Percentiles rank a stretch among this genome's conserved stretches.
Conservation (phyloP, 768 basidiomycete species). For the Favolaschia claudopus region DNA sequence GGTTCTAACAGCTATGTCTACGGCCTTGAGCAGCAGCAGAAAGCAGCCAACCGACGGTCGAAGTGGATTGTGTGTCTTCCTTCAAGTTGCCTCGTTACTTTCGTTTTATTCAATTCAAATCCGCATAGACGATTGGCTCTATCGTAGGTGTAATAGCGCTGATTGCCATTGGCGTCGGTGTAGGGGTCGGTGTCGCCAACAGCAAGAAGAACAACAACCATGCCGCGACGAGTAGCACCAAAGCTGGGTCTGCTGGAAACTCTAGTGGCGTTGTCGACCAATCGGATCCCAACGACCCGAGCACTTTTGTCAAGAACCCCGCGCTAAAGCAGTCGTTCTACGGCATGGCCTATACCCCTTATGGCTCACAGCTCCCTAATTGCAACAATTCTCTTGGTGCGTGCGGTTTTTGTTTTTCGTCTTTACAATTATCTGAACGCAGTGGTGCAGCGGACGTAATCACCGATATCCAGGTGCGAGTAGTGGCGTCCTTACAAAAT, state of each 20-base stretch:
- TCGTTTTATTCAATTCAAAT: not conserved
- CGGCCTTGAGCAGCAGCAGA: not conserved
- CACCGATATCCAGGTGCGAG: constrained; percentile 70
- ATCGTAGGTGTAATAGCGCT: constrained; percentile 56
- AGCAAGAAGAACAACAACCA: constrained; percentile 48
- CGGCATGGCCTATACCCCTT: constrained; percentile 88
- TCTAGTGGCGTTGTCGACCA: constrained; percentile 36
- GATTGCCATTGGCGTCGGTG: constrained; percentile 63
- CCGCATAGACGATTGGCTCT: constrained; percentile 58
- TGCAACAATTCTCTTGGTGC: constrained; percentile 64
- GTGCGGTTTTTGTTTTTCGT: constrained; percentile 17
- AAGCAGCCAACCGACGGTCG: constrained; percentile 45
- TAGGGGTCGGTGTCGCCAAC: constrained; percentile 72
- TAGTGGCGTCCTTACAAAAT: not conserved
- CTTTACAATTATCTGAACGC: not conserved
- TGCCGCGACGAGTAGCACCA: constrained; percentile 18
- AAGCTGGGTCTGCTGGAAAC: constrained; percentile 17
- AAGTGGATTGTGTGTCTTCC: constrained; percentile 62
- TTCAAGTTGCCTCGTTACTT: constrained; percentile 1
- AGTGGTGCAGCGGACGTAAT: constrained; percentile 58
- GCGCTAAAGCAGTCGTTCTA: constrained; percentile 80
- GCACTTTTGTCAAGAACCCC: constrained; percentile 75
- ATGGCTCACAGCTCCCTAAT: constrained; percentile 70
- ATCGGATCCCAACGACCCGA: constrained; percentile 70
- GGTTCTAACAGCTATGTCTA: not conserved